These are phyloP conservation scores for Aspergillus flavus DNA, from an alignment of 2,329 filamentous ascomycete genomes.

Conservation along the genomic window DNA sequence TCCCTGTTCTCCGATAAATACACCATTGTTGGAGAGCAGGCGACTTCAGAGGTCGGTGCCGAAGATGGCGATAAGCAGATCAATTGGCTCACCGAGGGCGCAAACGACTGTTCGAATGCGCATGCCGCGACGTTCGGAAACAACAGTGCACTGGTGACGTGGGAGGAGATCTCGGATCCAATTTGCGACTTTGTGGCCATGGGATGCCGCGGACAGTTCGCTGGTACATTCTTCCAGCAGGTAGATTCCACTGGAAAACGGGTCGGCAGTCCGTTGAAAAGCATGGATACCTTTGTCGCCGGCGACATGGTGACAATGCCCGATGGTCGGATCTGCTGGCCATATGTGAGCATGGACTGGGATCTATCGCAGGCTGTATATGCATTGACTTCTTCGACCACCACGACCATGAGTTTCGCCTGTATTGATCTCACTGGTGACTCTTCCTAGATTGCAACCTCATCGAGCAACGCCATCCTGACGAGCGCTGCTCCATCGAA, in stretches of 20 bases:
- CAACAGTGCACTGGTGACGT: constrained; percentile 58
- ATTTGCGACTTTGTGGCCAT: constrained; percentile 60
- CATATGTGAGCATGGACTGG: constrained; percentile 46
- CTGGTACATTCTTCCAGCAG: constrained; percentile 62
- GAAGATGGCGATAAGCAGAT: constrained; percentile 60
- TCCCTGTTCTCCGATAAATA: constrained; percentile 61
- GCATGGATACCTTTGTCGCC: constrained; percentile 59
- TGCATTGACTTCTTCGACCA: constrained; percentile 11
- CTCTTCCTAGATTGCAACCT: background rate
- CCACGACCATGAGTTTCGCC: constrained; percentile 28
- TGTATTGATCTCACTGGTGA: constrained; percentile 25
- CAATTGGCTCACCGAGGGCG: constrained; percentile 60
- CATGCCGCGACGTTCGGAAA: constrained; percentile 60
- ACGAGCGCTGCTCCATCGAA: background rate
- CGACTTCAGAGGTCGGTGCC: constrained; percentile 56
- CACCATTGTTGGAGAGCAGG: constrained; percentile 57
- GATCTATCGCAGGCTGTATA: constrained; percentile 40
- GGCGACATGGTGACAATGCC: constrained; percentile 64
- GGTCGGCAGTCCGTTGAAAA: constrained; percentile 54
- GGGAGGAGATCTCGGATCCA: constrained; percentile 63
- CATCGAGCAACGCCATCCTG: background rate
- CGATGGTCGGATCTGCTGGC: constrained; percentile 61
- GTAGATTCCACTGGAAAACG: constrained; percentile 55
- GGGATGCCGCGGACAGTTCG: constrained; percentile 61
- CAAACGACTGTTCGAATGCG: constrained; percentile 60